Evolutionary conservation across 1,139 yeast species (phyloP), one percentile per base, ranked within the genome.

Genomic region (Kodamaea sp.): DNA sequence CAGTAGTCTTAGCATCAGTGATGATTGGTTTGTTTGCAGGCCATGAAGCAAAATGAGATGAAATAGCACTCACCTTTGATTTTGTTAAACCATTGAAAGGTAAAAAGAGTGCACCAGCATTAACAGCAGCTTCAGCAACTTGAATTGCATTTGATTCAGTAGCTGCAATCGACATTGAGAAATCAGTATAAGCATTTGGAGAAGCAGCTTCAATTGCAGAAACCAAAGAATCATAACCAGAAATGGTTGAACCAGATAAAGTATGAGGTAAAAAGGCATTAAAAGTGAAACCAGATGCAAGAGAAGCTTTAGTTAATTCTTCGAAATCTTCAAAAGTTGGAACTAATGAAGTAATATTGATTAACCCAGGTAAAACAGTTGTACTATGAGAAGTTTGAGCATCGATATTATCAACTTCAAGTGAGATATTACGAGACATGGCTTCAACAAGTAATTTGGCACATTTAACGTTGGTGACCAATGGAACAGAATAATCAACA

Each of bases 371-470:
- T 46, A 90, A 66, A 40, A 80, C 76, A 37, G 86, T 76, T 43
- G 94, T 87, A 53, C 79, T 77, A 65, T 89, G 95, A 35, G 95
- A 85, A 32, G 96, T 80, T 70, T 92, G 97, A 31, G 95, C 84
- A 70, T 92, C 98, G 58, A 81, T 73, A 56, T 79, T 78, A 38
- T 85, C 62, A 38, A 87, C 89, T 26, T 84, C 87, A 54, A 89
- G 70, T 11, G 76, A 52, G 50, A 81, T 72, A 54, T 73, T 69
- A 70, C 95, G 76, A 20, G 95, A 77, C 53, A 94, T 68, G 11
- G 98, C 98, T 69, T 92, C 97, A 52, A 92, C 84, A 66, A 94
- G 76, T 53, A 94, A 75, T 70, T 94, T 94, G 48, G 99, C 99
- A 73, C 92, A 83, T 71, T 94, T 94, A 53, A 92, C 98, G 61